Conservation (phyloP, 2,329 filamentous ascomycete species). For the Pseudodiploospora longispora region DNA sequence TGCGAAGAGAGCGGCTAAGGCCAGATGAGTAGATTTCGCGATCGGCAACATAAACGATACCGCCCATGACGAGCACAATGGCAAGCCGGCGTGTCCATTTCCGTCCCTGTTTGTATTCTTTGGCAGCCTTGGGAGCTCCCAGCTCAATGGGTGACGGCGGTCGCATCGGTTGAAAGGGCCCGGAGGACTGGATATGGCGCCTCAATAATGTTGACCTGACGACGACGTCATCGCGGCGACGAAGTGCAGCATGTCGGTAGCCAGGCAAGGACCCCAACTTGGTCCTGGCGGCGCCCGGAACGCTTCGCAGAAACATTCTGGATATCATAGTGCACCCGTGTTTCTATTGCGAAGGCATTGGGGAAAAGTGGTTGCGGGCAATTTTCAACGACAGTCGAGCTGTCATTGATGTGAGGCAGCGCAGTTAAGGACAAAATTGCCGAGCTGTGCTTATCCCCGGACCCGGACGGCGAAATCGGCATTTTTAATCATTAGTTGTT, state of each 20-base stretch:
- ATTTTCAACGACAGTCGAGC: too few relatives aligned
- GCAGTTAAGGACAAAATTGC: too few relatives aligned
- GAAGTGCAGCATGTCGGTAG: slow-evolving; percentile 9
- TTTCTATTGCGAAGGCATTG: slow-evolving; percentile 7
- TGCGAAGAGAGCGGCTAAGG: slow-evolving; percentile 68
- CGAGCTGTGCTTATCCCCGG: too few relatives aligned
- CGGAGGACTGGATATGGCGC: slow-evolving; percentile 23
- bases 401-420: too few relatives aligned
- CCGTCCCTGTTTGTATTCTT: slow-evolving; percentile 59
- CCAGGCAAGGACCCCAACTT: slow-evolving; percentile 6
- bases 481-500: too few relatives aligned
- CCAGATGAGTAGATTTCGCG: slow-evolving; percentile 69
- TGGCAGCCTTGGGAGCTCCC: slow-evolving; percentile 61
- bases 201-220: neutral
- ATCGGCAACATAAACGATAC: slow-evolving; percentile 61
- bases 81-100: slow-evolving; percentile 72
- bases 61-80: slow-evolving; percentile 51
- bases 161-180: slow-evolving; percentile 55
- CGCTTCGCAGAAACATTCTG: slow-evolving; percentile 22
- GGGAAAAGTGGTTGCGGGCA: neutral
- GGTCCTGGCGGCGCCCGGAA: slow-evolving; percentile 15
- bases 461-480: too few relatives aligned
- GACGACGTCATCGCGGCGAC: slow-evolving; percentile 8
- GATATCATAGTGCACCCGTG: slow-evolving; percentile 8
- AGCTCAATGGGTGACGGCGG: slow-evolving; percentile 75